Conservation (phyloP, 345 rosid species). For the sweet orange (Citrus sinensis) region DNA sequence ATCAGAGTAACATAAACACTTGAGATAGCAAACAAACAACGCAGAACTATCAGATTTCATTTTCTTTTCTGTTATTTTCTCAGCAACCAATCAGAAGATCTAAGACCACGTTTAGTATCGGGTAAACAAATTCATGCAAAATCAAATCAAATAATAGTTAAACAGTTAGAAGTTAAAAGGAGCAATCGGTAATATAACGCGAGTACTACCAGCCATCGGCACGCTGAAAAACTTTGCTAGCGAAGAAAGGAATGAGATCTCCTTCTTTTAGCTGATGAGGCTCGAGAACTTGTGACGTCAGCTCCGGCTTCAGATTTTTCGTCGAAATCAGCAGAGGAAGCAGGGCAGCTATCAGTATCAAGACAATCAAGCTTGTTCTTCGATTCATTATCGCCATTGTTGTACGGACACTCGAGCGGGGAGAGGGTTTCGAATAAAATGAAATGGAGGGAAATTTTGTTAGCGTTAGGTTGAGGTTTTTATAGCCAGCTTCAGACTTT, state of each 20-base stretch:
- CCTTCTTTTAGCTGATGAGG: not conserved
- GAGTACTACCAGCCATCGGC: not conserved
- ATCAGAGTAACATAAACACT: no score
- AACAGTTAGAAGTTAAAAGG: not conserved
- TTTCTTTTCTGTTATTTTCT: no score
- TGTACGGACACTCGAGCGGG: not conserved
- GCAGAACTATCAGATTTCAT: no score
- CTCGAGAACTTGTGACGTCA: not conserved
- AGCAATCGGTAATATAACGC: not conserved
- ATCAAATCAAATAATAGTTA: no score
- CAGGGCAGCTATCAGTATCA: not conserved
- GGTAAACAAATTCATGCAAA: no score
- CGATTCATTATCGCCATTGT: not conserved
- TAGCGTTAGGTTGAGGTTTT: not conserved
- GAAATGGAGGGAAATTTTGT: slow-evolving; percentile 1
- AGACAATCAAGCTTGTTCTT: not conserved
- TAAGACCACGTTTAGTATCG: no score
- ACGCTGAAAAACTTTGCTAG: not conserved
- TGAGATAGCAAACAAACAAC: no score
- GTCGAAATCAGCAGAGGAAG: not conserved
- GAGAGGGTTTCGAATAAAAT: not conserved
- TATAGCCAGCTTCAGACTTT: no score
- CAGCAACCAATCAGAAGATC: not conserved
- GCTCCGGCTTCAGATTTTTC: not conserved
- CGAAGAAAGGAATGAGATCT: not conserved